Evolutionary conservation across 1,284 basidiomycete genomes (phyloP).

Genomic region (Cutaneotrichosporon dermatis): DNA sequence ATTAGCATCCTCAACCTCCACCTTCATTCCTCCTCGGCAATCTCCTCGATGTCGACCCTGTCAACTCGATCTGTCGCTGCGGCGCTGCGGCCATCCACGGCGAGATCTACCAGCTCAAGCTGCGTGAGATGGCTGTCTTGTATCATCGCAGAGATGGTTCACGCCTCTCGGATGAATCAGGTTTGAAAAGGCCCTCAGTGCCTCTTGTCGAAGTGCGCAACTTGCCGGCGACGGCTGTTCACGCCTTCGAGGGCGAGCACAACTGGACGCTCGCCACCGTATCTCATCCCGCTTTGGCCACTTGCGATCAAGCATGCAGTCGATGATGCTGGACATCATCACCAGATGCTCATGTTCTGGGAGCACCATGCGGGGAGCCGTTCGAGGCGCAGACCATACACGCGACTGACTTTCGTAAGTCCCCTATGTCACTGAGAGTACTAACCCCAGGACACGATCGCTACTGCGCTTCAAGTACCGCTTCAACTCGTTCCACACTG

Average conservation of each 20-base stretch:
- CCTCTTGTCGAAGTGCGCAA: slow-evolving; percentile 50
- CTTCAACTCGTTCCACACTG: slow-evolving; percentile 38
- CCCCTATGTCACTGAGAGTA: background rate
- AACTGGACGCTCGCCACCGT: slow-evolving; percentile 54
- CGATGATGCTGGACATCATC: slow-evolving; percentile 53
- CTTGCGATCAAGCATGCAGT: slow-evolving; percentile 54
- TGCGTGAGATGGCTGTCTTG: slow-evolving; percentile 24
- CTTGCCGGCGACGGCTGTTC: slow-evolving; percentile 51
- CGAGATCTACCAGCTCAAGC: slow-evolving; percentile 13
- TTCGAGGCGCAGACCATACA: slow-evolving; percentile 18
- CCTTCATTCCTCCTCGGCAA: slow-evolving; percentile 46
- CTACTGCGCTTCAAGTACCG: slow-evolving; percentile 50
- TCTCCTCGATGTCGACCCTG: slow-evolving; percentile 24
- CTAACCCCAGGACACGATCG: slow-evolving; percentile 22
- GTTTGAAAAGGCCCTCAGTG: slow-evolving; percentile 52
- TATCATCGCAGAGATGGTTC: slow-evolving; percentile 50
- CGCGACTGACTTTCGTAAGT: slow-evolving; percentile 18
- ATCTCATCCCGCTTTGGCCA: slow-evolving; percentile 57
- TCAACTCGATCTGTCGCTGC: slow-evolving; percentile 36
- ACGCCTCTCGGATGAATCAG: slow-evolving; percentile 54
- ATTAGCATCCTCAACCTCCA: slow-evolving; percentile 14
- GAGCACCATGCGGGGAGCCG: slow-evolving; percentile 20
- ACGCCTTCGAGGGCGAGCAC: slow-evolving; percentile 51
- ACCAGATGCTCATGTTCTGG: slow-evolving; percentile 50
- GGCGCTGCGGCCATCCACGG: slow-evolving; percentile 36